Base-by-base conservation (phyloP, 2,329 filamentous ascomycete genomes). In the Fusarium veterinarium region DNA sequence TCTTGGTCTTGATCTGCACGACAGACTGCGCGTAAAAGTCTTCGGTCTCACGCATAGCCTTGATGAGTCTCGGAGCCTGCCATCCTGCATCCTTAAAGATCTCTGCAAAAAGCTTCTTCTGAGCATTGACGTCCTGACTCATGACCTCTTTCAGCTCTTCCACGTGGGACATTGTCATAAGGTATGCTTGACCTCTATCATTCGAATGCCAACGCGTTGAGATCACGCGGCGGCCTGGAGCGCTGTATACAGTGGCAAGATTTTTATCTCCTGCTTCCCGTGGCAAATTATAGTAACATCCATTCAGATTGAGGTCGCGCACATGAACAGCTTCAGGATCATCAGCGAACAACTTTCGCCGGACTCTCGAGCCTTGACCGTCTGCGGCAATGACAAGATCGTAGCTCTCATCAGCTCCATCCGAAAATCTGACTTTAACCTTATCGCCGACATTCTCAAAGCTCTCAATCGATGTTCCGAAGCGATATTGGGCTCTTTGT, bases 51-150 rank as follows among this genome's bases (percentile, higher is more conserved):
- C 77, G 60, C 79, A 84, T 81, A 1, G 78, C 81, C 9, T 76
- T 67, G 38, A 85, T 69, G 8, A 86, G 77, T 8, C 83, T 77
- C 1, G 75, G 66, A 9, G 77, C 75, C 59, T 83, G 79, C 88
- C 88, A 90, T 0, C 85, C 87, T 0, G 81, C 83, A 40, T 82
- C 84, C 6, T 76, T 67, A 44, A 87, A 85, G 2, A 85, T 70
- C 33, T 84, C 81, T 20, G 76, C 70, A 58, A 85, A 75, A 0
- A 81, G 71, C 11, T 76, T 75, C 67, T 87, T 86, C 57, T 87
- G 80, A 31, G 79, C 76, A 9, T 75, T 57, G 4, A 41, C 11
- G 53, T 76, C 73, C 41, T 72, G 77, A 64, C 57, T 74, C 64
- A 76, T 75, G 6, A 46, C 65, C 2, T 64, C 63, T 14, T 76